Base-by-base conservation (phyloP, 805 yeast genomes). In the Hanseniaspora lachancei region DNA sequence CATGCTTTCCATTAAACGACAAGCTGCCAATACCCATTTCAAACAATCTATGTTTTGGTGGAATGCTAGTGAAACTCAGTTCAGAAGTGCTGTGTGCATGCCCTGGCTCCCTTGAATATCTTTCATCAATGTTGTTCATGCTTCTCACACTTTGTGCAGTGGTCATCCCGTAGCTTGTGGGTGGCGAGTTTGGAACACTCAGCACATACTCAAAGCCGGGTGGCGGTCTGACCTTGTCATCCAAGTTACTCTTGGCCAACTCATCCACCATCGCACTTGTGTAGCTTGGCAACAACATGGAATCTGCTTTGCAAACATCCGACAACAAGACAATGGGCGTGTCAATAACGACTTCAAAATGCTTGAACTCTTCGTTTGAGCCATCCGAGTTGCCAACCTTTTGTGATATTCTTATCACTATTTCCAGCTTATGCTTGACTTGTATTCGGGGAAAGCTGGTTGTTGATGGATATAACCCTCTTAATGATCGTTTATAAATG, bases 331-430 rank as follows among this genome's bases (percentile, higher is more conserved):
- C 74, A 39, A 85, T 72, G 0, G 93, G 93, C 0, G 91, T 84
- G 63, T 85, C 93, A 41, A 85, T 84, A 46, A 85, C 78, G 21
- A 85, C 89, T 61, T 85, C 95, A 62, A 81, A 85, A 65, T 85
- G 89, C 62, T 83, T 88, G 70, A 79, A 68, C 59, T 77, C 77
- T 5, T 61, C 59, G 2, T 70, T 65, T 4, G 68, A 64, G 0
- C 77, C 74, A 57, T 81, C 84, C 1, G 80, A 80, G 61, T 77
- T 80, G 15, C 12, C 34, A 9, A 50, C 21, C n/a, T 50, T 44
- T 35, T 50, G 54, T 13, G 86, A 78, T 29, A 85, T 78, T 57
- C 93, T 71, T 57, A 85, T 75, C 61, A 84, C 79, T 5, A 85
- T 75, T 64, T 85, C 93, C 50, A 85, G 66, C 50, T 89, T 71